Percentiles rank a stretch among this genome's conserved stretches.
Conservation (phyloP, 345 rosid genomes). For the Salix exigua region DNA sequence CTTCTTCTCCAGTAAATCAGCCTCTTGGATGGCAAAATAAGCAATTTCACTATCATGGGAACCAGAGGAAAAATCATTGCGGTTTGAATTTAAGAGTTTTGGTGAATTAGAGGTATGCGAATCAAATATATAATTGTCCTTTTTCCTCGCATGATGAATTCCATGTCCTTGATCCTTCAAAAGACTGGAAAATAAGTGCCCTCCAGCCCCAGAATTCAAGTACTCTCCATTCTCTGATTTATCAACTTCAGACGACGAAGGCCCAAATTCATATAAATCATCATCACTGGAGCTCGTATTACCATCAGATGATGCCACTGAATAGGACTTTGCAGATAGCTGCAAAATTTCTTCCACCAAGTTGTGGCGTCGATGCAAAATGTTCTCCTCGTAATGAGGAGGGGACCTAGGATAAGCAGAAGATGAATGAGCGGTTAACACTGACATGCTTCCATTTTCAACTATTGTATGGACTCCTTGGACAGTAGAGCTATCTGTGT, state of each 20-base stretch:
- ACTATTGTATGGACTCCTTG: constrained; percentile 26
- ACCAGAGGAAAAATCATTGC: constrained; percentile 27
- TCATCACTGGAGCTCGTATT: constrained; percentile 75
- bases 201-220: constrained; percentile 19
- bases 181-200: constrained; percentile 11
- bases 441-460: constrained; percentile 39
- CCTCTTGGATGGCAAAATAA: constrained; percentile 39
- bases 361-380: constrained; percentile 75
- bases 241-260: constrained; percentile 38
- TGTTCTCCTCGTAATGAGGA: constrained; percentile 82
- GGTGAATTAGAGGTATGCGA: constrained; percentile 29
- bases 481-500: constrained; percentile 19
- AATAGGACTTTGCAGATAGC: constrained; percentile 84
- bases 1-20: constrained; percentile 44
- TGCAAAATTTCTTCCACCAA: constrained; percentile 92
- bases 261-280: constrained; percentile 44
- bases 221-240: constrained; percentile 30
- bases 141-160: constrained; percentile 30
- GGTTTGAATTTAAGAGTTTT: constrained; percentile 26
- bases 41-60: constrained; percentile 37
- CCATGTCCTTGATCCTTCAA: constrained; percentile 22
- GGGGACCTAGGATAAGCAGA: constrained; percentile 60
- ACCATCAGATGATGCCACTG: constrained; percentile 76
- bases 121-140: constrained; percentile 29
- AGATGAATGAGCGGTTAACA: constrained; percentile 40